Base-by-base conservation (phyloP, 495 filamentous ascomycete genomes). In the Xylaria scruposa region DNA sequence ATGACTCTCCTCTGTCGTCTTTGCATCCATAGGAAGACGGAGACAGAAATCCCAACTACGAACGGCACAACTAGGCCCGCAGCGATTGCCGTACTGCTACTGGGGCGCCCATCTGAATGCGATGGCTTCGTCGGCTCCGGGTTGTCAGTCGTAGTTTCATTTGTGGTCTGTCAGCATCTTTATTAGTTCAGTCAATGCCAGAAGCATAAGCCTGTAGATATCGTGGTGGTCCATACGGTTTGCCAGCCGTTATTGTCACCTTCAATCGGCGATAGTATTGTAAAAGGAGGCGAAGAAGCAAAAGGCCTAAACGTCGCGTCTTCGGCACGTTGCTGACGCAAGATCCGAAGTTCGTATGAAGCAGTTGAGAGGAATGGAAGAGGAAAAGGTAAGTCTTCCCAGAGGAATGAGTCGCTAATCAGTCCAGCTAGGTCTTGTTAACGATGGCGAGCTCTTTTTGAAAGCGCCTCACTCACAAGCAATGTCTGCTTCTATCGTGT, bases 261-360 rank as follows among this genome's bases (percentile, higher is more conserved):
- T 59, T 53, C 56, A n/a, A 67, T 54, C 40, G 26, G 29, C 10
- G 72, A 29, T 4, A 67, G n/a, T 47, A 78, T 72, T 3, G 63
- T 56, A 47, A 78, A 78, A 62, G 75, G 73, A 1, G 73, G 59
- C 15, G 77, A 77, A 6, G 69, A 77, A 49, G 70, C 63, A 21
- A 75, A 56, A 21, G 51, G 62, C 13, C 29, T 65, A 26, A 68
- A 72, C 8, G 46, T 13, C 17, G 56, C 68, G 42, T 70, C 49
- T 42, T 40, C 70, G 17, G n/a, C 69, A 60, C 38, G 65, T 13
- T 63, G 59, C 17, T 73, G 75, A 68, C 69, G 69, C 67, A 77
- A 71, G 26, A 84, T 51, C 64, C 83, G 79, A 61, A 85, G 70
- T 69, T 83, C 76, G 33, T 85, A 85, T 53, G 79, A 70, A 2